Percentiles rank a stretch among this genome's conserved stretches.
Evolutionary conservation across 208 protist genomes (phyloP).

Genomic region (Phytomonas sp.): DNA sequence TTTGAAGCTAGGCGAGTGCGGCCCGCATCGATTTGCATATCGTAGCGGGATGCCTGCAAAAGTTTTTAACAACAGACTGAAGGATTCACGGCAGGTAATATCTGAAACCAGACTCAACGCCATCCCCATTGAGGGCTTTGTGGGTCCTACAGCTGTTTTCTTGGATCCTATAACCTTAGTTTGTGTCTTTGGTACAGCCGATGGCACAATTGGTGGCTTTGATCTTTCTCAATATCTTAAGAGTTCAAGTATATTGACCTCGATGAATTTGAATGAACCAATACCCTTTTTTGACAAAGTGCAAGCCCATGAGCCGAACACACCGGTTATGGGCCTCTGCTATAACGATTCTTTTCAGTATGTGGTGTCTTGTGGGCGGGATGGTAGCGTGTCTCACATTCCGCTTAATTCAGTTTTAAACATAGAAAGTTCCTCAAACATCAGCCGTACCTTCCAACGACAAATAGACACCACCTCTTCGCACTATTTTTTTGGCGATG

Average conservation of each 20-base stretch:
- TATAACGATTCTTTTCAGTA: conserved; percentile 38
- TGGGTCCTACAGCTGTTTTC: conserved; percentile 51
- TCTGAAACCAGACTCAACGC: conserved; percentile 27
- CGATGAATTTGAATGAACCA: conserved; percentile 20
- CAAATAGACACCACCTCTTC: neutral
- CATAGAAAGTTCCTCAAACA: neutral
- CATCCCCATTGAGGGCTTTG: conserved; percentile 60
- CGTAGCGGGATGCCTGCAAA: conserved; percentile 28
- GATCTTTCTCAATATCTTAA: conserved; percentile 51
- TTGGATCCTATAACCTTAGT: conserved; percentile 36
- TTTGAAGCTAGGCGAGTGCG: conserved; percentile 65
- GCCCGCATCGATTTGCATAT: conserved; percentile 37
- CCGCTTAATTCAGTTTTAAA: conserved; percentile 14
- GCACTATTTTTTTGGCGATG: neutral
- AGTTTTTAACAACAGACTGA: conserved; percentile 27
- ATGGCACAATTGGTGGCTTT: conserved; percentile 59
- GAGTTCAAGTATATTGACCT: conserved; percentile 32
- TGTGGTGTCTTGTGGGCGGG: conserved; percentile 44
- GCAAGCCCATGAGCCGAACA: conserved; percentile 26
- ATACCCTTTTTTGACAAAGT: conserved; percentile 32
- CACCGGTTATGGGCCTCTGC: conserved; percentile 38
- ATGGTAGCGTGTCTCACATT: conserved; percentile 52
- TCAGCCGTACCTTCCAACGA: neutral
- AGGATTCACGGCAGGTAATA: conserved; percentile 32
- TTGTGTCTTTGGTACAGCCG: conserved; percentile 63